A percentile compares a stretch with the other conserved stretches of the same genome.
Evolutionary conservation across 192 early-diverging fungal genomes (phyloP).

Genomic region (Geranomyces michiganensis): DNA sequence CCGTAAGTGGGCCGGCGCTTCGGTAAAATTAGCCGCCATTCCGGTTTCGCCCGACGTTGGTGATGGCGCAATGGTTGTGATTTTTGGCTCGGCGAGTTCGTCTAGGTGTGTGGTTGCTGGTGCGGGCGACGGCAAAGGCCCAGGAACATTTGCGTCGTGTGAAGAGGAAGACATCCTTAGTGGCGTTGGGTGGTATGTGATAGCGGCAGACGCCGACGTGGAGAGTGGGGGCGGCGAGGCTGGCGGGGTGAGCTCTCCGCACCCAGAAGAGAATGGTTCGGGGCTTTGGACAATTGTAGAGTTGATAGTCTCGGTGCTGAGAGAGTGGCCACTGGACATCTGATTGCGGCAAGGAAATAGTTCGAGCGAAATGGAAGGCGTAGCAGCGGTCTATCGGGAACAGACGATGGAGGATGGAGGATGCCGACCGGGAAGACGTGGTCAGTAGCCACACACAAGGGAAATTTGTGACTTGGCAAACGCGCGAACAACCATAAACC

Average conservation of each 20-base stretch:
- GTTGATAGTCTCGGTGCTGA: no score
- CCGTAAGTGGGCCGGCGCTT: neutral
- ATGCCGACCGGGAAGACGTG: no score
- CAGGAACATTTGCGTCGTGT: no score
- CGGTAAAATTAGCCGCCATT: neutral
- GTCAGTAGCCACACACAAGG: no score
- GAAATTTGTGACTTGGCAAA: no score
- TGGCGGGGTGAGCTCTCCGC: neutral
- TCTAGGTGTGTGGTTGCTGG: conserved; percentile 30
- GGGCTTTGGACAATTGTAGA: neutral
- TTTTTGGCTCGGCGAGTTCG: conserved; percentile 25
- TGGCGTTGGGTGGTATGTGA: neutral
- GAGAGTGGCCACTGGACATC: no score
- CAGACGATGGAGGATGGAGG: no score
- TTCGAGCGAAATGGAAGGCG: no score
- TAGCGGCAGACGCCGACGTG: neutral
- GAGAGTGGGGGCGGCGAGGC: neutral
- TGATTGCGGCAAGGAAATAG: no score
- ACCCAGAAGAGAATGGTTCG: neutral
- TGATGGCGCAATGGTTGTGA: neutral
- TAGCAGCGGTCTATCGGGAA: no score
- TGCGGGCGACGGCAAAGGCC: neutral
- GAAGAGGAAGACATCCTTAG: no score
- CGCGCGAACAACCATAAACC: no score
- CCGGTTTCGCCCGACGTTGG: neutral